These are phyloP conservation scores for Cephalotrichum gorgonifer DNA, from an alignment of 2,329 filamentous ascomycete genomes.

Conservation along the genomic window DNA sequence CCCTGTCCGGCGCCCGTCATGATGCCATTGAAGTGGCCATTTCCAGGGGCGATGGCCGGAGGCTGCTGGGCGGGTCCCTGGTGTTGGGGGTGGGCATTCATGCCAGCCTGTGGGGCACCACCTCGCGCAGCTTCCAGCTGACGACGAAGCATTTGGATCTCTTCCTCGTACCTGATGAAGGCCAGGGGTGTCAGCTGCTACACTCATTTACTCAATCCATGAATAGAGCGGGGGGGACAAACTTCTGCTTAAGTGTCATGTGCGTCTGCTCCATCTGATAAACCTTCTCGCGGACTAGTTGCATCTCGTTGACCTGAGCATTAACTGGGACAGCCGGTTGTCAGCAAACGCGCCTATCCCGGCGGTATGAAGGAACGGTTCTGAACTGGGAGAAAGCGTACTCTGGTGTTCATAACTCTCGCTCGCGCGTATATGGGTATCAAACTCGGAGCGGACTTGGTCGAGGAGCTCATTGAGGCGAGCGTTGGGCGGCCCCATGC, in stretches of 20 bases:
- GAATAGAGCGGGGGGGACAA: not conserved
- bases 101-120: conserved; percentile 43
- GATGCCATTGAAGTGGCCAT: conserved; percentile 88
- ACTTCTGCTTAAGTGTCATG: conserved; percentile 85
- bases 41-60: conserved; percentile 82
- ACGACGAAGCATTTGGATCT: conserved; percentile 73
- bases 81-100: conserved; percentile 63
- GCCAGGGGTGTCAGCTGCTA: not conserved
- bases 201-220: not conserved
- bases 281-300: conserved; percentile 86
- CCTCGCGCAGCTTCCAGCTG: conserved; percentile 73
- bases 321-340: conserved; percentile 49
- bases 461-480: conserved; percentile 89
- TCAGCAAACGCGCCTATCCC: not conserved
- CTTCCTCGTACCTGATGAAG: conserved; percentile 73
- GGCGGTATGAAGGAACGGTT: not conserved
- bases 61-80: conserved; percentile 73
- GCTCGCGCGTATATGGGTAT: conserved; percentile 68
- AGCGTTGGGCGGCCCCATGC: conserved; percentile 10
- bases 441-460: conserved; percentile 82
- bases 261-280: conserved; percentile 88
- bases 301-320: conserved; percentile 87
- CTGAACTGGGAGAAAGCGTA: conserved; percentile 40
- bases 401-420: conserved; percentile 89
- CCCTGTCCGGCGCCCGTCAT: conserved; percentile 84